These are phyloP conservation scores for Penicillium desertorum DNA, from an alignment of 495 filamentous ascomycete genomes.

Conservation along the genomic window DNA sequence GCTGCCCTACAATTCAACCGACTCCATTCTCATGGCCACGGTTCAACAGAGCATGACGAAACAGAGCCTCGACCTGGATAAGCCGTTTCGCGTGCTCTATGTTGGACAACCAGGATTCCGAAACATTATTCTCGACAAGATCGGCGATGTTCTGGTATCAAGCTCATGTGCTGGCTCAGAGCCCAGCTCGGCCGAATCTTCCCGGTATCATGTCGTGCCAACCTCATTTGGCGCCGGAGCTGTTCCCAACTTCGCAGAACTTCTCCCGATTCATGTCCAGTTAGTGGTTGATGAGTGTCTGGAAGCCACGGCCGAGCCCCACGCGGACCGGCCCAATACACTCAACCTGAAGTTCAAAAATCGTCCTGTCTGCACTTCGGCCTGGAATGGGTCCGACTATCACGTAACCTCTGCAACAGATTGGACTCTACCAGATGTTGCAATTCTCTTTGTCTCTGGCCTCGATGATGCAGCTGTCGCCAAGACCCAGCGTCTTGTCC, in stretches of 20 bases:
- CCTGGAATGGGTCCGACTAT: conserved; percentile 49
- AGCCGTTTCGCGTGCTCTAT: conserved; percentile 69
- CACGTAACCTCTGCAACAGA: conserved; percentile 44
- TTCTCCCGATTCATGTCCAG: conserved; percentile 73
- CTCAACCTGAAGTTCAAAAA: conserved; percentile 62
- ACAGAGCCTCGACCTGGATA: conserved; percentile 58
- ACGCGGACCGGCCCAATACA: conserved; percentile 41
- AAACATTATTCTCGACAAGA: conserved; percentile 71
- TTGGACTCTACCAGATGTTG: conserved; percentile 71
- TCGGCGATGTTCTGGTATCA: conserved; percentile 62
- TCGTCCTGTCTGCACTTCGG: conserved; percentile 44
- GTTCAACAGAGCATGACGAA: conserved; percentile 73
- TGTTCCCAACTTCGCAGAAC: conserved; percentile 61
- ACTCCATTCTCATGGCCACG: conserved; percentile 50
- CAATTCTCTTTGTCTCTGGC: conserved; percentile 64
- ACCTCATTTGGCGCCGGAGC: conserved; percentile 63
- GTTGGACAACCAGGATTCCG: conserved; percentile 62
- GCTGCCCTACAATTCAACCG: conserved; percentile 30
- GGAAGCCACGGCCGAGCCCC: conserved; percentile 48
- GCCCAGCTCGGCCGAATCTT: conserved; percentile 52
- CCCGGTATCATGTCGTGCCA: conserved; percentile 72
- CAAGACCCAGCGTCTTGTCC: conserved; percentile 54
- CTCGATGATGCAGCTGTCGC: conserved; percentile 48
- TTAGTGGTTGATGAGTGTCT: conserved; percentile 73
- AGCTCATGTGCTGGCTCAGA: conserved; percentile 43